These are phyloP conservation scores for Quercus alba DNA, from an alignment of 306 rosid species.

Conservation along the genomic window DNA sequence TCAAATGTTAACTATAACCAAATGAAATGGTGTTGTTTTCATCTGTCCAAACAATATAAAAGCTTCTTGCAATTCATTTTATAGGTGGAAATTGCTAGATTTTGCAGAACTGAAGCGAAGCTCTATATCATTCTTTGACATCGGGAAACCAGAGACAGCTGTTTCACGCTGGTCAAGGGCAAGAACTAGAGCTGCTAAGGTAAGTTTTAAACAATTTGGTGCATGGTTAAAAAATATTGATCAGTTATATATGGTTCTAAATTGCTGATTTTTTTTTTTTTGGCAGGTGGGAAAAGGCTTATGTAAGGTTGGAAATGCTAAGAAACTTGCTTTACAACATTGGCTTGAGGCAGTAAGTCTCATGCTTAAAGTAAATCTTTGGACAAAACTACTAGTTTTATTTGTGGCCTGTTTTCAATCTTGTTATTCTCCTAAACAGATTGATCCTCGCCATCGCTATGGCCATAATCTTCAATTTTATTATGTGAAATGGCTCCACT, in stretches of 20 bases:
- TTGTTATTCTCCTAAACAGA: conserved; percentile 40
- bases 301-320: conserved; percentile 75
- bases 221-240: background rate
- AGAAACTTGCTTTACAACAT: conserved; percentile 86
- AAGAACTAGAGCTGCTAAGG: no score
- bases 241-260: conserved; percentile 16
- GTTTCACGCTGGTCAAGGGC: no score
- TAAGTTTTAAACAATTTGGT: background rate
- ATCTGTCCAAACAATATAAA: background rate
- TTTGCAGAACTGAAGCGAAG: conserved; percentile 77
- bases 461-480: conserved; percentile 93
- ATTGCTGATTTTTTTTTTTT: background rate
- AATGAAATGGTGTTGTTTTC: background rate
- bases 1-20: no score
- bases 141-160: conserved; percentile 69
- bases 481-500: conserved; percentile 73
- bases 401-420: conserved; percentile 7
- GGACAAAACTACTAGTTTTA: conserved; percentile 7
- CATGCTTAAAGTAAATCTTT: background rate
- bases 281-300: conserved; percentile 83
- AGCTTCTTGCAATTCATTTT: conserved; percentile 11
- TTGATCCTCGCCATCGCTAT: conserved; percentile 94
- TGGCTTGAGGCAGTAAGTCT: conserved; percentile 93
- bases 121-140: conserved; percentile 86
- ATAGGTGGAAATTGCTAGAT: conserved; percentile 85